These are phyloP conservation scores for Cyberlindnera galapagoensis DNA, from an alignment of 805 yeast species.

Conservation along the genomic window DNA sequence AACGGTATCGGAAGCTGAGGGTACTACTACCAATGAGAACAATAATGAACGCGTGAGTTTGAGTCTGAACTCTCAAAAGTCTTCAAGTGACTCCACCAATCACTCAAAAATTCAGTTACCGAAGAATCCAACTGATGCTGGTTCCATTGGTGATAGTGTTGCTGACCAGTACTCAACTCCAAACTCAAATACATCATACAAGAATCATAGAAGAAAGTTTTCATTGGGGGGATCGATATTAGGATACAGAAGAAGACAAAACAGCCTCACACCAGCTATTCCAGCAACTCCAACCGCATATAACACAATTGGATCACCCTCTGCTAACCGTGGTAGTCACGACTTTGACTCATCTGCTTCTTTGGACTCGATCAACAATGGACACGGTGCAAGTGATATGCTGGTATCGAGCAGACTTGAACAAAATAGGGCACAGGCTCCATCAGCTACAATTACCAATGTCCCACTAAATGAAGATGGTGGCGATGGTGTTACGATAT, in stretches of 20 bases:
- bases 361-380: conserved; percentile 60
- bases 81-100: conserved; percentile 7
- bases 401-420: conserved; percentile 52
- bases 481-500: conserved; percentile 2
- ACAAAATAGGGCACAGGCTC: conserved; percentile 28
- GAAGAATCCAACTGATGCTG: conserved; percentile 10
- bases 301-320: conserved; percentile 24
- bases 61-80: conserved; percentile 11
- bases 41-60: conserved; percentile 5
- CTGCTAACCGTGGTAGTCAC: conserved; percentile 26
- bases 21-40: conserved; percentile 4
- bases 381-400: conserved; percentile 40
- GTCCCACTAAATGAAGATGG: not conserved
- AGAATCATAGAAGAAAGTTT: conserved; percentile 54
- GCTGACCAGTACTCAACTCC: conserved; percentile 19
- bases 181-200: conserved; percentile 20
- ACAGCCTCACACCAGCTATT: conserved; percentile 30
- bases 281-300: conserved; percentile 56
- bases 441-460: conserved; percentile 1
- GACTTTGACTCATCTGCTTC: conserved; percentile 39
- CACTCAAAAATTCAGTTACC: conserved; percentile 1
- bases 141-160: conserved; percentile 15
- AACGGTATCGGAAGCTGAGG: conserved; percentile 1
- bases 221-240: conserved; percentile 54
- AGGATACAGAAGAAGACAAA: conserved; percentile 40